Percentiles rank a stretch among this genome's conserved stretches.
phyloP scores from a whole-genome alignment of 2,329 filamentous ascomycete species.

The Thielaviopsis euricoi region DNA sequence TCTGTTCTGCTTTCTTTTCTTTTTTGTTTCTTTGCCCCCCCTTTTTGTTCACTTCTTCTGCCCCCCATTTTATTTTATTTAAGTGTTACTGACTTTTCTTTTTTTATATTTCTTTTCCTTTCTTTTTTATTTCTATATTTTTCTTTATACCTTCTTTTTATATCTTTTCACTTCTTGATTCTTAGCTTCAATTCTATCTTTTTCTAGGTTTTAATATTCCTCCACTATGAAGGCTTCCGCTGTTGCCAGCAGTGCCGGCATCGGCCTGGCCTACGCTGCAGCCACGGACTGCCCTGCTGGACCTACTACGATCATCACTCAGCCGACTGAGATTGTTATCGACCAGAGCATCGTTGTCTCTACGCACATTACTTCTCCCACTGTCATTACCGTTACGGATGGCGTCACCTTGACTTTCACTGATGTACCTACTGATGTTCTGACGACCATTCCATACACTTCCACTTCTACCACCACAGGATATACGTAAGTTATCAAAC shows the following conservation, averaged over 20 bases:
- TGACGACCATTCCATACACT: conserved; percentile 4
- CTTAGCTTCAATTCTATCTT: neutral
- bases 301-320: conserved; percentile 1
- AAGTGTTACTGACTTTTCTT: neutral
- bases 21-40: neutral
- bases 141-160: neutral
- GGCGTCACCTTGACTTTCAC: conserved; percentile 3
- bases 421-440: conserved; percentile 6
- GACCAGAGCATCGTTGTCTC: neutral
- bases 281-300: conserved; percentile 5
- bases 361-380: conserved; percentile 4
- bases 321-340: conserved; percentile 6
- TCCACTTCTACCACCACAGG: conserved; percentile 4
- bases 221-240: conserved; percentile 5
- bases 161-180: neutral
- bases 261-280: conserved; percentile 6
- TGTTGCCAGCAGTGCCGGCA: conserved; percentile 7
- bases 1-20: conserved; percentile 4
- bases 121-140: neutral
- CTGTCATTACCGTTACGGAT: conserved; percentile 6
- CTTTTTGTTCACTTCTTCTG: neutral
- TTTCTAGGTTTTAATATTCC: neutral
- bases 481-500: conserved; percentile 2
- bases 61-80: neutral
- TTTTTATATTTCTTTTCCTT: neutral